phyloP scores from a whole-genome alignment of 2,329 filamentous ascomycete genomes.

The Arachnopeziza araneosa region DNA sequence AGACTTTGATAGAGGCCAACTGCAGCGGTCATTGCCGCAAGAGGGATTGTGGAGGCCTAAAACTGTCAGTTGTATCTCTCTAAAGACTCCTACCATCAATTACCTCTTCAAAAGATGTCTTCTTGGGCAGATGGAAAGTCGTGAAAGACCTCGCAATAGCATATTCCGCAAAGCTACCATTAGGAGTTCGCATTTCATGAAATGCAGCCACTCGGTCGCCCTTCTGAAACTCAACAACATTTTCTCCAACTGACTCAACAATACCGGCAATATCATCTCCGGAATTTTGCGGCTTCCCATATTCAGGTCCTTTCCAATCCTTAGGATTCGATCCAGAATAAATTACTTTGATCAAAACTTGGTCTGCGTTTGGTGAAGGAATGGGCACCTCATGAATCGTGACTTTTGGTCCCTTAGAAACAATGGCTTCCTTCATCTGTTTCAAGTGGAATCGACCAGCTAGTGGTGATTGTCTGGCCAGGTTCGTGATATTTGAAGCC shows the following conservation, averaged over 20 bases:
- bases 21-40: conserved; percentile 40
- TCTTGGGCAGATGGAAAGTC: conserved; percentile 40
- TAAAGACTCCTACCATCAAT: conserved; percentile 29
- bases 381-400: conserved; percentile 26
- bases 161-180: conserved; percentile 57
- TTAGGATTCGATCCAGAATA: conserved; percentile 29
- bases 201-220: conserved; percentile 45
- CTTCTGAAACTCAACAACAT: conserved; percentile 38
- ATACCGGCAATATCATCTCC: conserved; percentile 35
- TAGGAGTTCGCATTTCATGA: conserved; percentile 44
- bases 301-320: conserved; percentile 27
- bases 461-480: neutral
- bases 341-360: conserved; percentile 30
- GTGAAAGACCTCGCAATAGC: conserved; percentile 49
- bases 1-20: conserved; percentile 35
- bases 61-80: conserved; percentile 21
- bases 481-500: neutral
- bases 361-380: conserved; percentile 27
- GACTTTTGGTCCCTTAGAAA: conserved; percentile 24
- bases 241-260: conserved; percentile 42
- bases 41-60: conserved; percentile 41
- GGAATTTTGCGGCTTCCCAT: conserved; percentile 20
- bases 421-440: conserved; percentile 30
- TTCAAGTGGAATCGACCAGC: neutral
- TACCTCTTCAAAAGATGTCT: conserved; percentile 28